phyloP scores from a whole-genome alignment of 192 early-diverging fungal species.

The Podila minutissima region DNA sequence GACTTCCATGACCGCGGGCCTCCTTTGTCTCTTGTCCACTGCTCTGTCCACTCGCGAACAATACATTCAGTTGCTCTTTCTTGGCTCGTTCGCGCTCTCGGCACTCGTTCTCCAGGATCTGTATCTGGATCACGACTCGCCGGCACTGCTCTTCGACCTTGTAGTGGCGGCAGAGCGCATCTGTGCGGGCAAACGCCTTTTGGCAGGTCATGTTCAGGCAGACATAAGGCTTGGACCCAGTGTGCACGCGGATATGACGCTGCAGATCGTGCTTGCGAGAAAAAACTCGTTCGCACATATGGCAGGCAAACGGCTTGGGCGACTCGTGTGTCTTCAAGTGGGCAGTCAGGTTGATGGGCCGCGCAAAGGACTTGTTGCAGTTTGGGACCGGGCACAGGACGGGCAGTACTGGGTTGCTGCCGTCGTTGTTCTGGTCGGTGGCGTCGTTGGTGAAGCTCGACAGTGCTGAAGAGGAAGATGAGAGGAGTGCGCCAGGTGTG shows the following conservation, averaged over 20 bases:
- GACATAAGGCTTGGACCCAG: slow-evolving; percentile 69
- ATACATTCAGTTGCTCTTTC: not conserved
- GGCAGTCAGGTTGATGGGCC: slow-evolving; percentile 8
- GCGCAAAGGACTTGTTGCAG: slow-evolving; percentile 26
- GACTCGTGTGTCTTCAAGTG: slow-evolving; percentile 12
- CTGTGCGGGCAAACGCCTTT: slow-evolving; percentile 71
- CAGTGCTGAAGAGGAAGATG: not conserved
- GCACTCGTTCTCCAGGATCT: slow-evolving; percentile 38
- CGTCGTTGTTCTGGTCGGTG: not conserved
- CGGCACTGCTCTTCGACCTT: slow-evolving; percentile 64
- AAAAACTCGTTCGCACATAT: slow-evolving; percentile 72
- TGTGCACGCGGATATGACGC: slow-evolving; percentile 76
- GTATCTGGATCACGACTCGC: slow-evolving; percentile 35
- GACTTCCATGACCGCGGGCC: not conserved
- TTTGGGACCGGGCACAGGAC: slow-evolving; percentile 20
- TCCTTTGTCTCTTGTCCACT: not conserved
- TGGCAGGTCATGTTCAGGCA: slow-evolving; percentile 61
- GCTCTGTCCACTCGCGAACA: not conserved
- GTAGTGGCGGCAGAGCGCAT: slow-evolving; percentile 71
- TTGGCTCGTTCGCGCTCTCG: not conserved
- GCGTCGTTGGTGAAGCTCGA: not conserved
- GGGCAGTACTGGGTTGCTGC: not conserved
- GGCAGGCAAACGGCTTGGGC: slow-evolving; percentile 60
- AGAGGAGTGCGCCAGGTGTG: too few relatives aligned
- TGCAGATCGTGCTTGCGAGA: slow-evolving; percentile 84